These are phyloP conservation scores for Dothiorella sarmentorum DNA, from an alignment of 2,329 filamentous ascomycete genomes.

Conservation along the genomic window DNA sequence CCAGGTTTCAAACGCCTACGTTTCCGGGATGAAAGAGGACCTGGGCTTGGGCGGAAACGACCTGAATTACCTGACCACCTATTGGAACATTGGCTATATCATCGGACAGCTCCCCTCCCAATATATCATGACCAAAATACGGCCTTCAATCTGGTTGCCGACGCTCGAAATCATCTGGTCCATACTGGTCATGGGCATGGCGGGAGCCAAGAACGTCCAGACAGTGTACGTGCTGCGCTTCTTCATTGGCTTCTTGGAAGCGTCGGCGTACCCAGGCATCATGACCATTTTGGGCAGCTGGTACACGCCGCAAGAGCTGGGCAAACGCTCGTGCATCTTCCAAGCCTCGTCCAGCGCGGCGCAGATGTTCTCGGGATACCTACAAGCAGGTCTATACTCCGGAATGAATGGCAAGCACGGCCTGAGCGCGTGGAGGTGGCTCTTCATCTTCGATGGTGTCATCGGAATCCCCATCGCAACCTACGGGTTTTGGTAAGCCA, in stretches of 20 bases:
- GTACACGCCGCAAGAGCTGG: constrained; percentile 45
- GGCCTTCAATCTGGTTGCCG: constrained; percentile 39
- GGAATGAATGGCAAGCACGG: constrained; percentile 12
- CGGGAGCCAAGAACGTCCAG: constrained; percentile 35
- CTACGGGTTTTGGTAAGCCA: neutral
- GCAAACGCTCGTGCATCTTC: constrained; percentile 58
- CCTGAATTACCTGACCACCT: constrained; percentile 28
- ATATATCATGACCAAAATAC: constrained; percentile 21
- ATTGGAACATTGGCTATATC: constrained; percentile 31
- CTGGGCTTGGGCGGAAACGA: constrained; percentile 30
- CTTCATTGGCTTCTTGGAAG: constrained; percentile 35
- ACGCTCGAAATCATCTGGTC: constrained; percentile 41
- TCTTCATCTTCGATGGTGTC: constrained; percentile 15
- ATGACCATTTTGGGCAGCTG: constrained; percentile 38
- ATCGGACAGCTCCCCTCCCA: constrained; percentile 29
- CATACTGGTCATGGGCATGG: constrained; percentile 38
- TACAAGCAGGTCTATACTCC: neutral
- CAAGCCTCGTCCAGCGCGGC: constrained; percentile 44
- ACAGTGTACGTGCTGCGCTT: constrained; percentile 42
- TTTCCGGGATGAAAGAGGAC: constrained; percentile 32
- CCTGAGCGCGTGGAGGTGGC: constrained; percentile 13
- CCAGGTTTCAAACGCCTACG: constrained; percentile 30
- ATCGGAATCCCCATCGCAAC: neutral
- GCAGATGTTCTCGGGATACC: constrained; percentile 17
- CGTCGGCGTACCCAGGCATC: constrained; percentile 34